Evolutionary conservation across 2,329 filamentous ascomycete genomes (phyloP).

Genomic region (Stemphylium beticola): DNA sequence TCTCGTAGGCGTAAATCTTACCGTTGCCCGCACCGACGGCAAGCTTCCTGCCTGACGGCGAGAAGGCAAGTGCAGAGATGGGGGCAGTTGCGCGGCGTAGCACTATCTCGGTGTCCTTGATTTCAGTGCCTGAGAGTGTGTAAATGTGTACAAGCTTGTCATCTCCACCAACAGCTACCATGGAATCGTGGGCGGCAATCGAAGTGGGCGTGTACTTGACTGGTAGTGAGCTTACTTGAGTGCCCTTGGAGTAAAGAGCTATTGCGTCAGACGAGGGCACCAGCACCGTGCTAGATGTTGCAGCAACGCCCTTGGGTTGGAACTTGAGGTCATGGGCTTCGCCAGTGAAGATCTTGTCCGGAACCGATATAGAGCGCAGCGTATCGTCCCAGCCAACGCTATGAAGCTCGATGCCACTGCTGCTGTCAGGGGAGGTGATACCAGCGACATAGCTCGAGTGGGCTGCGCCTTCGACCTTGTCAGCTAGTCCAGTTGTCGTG

Average conservation of each 20-base stretch:
- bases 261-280: conserved; percentile 63
- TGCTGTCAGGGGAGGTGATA: conserved; percentile 61
- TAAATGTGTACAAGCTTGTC: conserved; percentile 80
- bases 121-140: conserved; percentile 63
- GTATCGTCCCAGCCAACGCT: conserved; percentile 95
- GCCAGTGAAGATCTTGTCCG: conserved; percentile 76
- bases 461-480: conserved; percentile 75
- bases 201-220: conserved; percentile 71
- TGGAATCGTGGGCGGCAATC: conserved; percentile 70
- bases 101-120: conserved; percentile 59
- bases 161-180: conserved; percentile 78
- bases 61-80: conserved; percentile 85
- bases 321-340: conserved; percentile 70
- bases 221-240: conserved; percentile 64
- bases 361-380: conserved; percentile 77
- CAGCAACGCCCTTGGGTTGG: conserved; percentile 78
- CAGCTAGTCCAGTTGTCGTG: conserved; percentile 69
- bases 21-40: conserved; percentile 84
- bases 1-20: conserved; percentile 81
- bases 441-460: conserved; percentile 88
- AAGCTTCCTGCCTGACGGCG: conserved; percentile 74
- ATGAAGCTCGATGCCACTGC: conserved; percentile 64
- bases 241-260: conserved; percentile 64
- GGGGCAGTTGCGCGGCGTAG: conserved; percentile 72
- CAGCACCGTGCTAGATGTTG: conserved; percentile 60